Conservation (phyloP, 2,329 filamentous ascomycete species). For the Cladosporium oxysporum region DNA sequence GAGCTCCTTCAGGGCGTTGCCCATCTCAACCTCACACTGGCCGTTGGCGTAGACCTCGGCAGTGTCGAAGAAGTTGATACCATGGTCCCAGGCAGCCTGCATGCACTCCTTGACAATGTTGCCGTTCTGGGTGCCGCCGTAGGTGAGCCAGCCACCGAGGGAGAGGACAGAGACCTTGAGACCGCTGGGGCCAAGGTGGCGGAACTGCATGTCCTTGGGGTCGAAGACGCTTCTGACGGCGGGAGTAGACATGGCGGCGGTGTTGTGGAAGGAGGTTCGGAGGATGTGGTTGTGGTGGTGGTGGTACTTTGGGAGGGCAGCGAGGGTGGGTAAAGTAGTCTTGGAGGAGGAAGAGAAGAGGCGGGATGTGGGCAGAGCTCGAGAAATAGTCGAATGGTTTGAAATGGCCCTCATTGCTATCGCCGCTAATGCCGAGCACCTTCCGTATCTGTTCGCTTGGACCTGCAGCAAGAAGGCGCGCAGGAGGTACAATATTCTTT, state of each 20-base stretch:
- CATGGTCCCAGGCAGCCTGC: slow-evolving; percentile 51
- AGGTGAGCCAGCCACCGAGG: slow-evolving; percentile 50
- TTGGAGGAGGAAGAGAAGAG: background rate
- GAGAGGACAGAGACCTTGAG: slow-evolving; percentile 55
- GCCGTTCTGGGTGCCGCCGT: slow-evolving; percentile 53
- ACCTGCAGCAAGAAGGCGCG: background rate
- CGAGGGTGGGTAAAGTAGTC: slow-evolving; percentile 1
- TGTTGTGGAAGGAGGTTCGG: slow-evolving; percentile 18
- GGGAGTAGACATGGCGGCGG: slow-evolving; percentile 31
- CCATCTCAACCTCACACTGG: slow-evolving; percentile 63
- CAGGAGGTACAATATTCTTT: background rate
- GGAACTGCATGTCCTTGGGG: slow-evolving; percentile 51
- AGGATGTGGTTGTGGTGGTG: background rate
- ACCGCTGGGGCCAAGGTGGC: slow-evolving; percentile 49
- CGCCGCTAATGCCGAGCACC: slow-evolving; percentile 18
- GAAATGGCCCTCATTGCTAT: slow-evolving; percentile 13
- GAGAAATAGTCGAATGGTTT: slow-evolving; percentile 10
- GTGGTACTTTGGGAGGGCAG: background rate
- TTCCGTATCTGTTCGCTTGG: slow-evolving; percentile 12
- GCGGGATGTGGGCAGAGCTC: slow-evolving; percentile 13
- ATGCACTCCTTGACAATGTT: slow-evolving; percentile 54
- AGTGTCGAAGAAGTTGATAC: slow-evolving; percentile 53
- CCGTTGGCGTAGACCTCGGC: slow-evolving; percentile 59
- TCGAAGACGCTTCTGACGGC: slow-evolving; percentile 49
- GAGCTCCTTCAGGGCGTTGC: slow-evolving; percentile 48